Evolutionary conservation across 1,284 basidiomycete species (phyloP), one percentile per base, ranked within the genome.

Genomic region (Malassezia brasiliensis): DNA sequence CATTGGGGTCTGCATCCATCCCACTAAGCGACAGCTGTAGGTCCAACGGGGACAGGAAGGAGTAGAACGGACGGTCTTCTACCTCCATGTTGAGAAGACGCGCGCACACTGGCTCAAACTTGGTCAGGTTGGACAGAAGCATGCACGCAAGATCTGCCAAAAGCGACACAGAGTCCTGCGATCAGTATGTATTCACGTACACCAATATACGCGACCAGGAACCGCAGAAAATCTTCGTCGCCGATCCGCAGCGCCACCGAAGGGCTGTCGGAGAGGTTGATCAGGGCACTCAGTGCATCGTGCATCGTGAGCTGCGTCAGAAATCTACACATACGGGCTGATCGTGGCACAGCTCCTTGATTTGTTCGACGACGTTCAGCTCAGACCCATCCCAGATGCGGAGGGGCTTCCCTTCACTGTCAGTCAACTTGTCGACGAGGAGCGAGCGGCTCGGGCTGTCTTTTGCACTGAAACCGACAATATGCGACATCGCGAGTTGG

Each of bases 111-210:
- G 81, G 77, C 5, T 88, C 80, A 50, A 88, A 83, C 12, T 87
- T 83, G 14, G 90, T 89, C 40, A 96, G 79, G 76, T 99, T 99
- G 17, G 91, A 96, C 6, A 98, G 81, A 1, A 98, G 81, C 94
- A 99, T 98, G 31, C 88, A 84, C 1, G 90, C 90, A 10, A 96
- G 82, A 77, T 96, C 93, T 31, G 90, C 89, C 17, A 96, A 83
- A 50, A 88, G 83, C 4, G 91, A 85, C 60, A 86, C 83, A 6
- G 87, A 85, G 76, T 93, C 86, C 46, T 47, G 46, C 4, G 19
- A 8, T 90, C 32, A 20, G 17, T 15, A n/a, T 30, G 34, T 30
- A 6, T 3, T 2, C 4, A 47, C 46, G 20, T 47, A 47, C 46
- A 60, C 90, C 80, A 53, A 93, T 90, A 76, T 96, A 96, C 0